Conservation (phyloP, 257 asterid genomes). For the Fraxinus excelsior region DNA sequence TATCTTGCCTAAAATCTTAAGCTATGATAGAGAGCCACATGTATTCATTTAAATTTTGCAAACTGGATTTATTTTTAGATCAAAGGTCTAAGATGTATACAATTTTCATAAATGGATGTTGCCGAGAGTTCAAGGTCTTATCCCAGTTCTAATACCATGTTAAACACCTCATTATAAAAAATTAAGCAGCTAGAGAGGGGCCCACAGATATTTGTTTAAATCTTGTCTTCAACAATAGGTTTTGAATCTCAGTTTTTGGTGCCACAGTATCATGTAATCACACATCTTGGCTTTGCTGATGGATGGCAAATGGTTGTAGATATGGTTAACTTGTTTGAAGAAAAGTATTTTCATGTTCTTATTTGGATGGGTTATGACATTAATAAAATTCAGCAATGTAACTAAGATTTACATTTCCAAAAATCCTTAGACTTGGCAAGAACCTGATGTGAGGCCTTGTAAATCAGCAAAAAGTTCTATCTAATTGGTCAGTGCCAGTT, state of each 20-base stretch:
- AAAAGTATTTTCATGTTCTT: not conserved
- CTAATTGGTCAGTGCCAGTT: conserved; percentile 12
- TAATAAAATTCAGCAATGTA: not conserved
- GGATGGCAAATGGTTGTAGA: not conserved
- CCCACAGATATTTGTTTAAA: not conserved
- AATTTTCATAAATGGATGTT: not conserved
- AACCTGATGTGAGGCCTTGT: not conserved
- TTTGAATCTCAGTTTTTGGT: not conserved
- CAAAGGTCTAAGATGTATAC: not conserved
- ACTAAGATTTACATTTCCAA: not conserved
- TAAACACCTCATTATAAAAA: not conserved
- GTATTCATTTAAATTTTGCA: no score
- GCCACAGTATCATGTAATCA: not conserved
- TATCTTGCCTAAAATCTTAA: not conserved
- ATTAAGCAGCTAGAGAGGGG: not conserved
- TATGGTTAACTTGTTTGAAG: not conserved
- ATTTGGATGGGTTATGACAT: not conserved
- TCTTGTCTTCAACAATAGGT: not conserved
- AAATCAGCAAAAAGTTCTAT: conserved; percentile 6
- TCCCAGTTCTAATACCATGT: not conserved
- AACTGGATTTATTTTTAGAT: not conserved
- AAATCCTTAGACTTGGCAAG: conserved; percentile 8
- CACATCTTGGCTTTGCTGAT: not conserved
- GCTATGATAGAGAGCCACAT: not conserved
- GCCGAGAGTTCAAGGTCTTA: not conserved